Base-by-base conservation (phyloP, 1,139 yeast species). In the Candida buenavistaensis region DNA sequence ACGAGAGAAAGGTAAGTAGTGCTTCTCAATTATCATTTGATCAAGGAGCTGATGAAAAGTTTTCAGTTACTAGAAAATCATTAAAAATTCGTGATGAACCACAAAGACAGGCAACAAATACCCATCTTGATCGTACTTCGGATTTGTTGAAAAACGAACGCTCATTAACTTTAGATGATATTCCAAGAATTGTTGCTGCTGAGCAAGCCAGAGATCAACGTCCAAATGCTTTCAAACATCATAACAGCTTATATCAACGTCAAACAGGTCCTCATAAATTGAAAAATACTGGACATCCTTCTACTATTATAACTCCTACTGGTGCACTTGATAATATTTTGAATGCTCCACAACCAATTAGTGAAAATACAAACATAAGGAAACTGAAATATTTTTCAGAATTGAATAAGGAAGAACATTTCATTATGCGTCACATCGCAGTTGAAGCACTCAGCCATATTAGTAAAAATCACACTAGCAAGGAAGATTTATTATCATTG, bases 151-250 rank as follows among this genome's bases (percentile, higher is more conserved):
- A 83, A 51, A 86, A 81, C 52, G 95, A 90, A 48, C 86, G 86
- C 48, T 82, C 95, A 1, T 73, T 92, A 38, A 90, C 97, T 0
- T 72, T 92, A 51, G 98, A 92, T 59, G 99, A 92, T 61, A 92
- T 92, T 48, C 96, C 97, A 5, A 74, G 97, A 47, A 90, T 92
- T 52, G 97, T 92, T 9, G 96, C 97, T 3, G 95, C 96, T 5
- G 97, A 92, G 52, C 97, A 90, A 58, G 96, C 97, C 0, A 72
- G 97, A 44, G 96, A 88, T 45, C 83, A 87, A 52, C 75, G 96
- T 39, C 95, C 95, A 5, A 85, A 85, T 56, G 92, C 95, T 0
- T 86, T 80, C 62, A 77, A 80, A 44, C 90, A 80, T 54, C 89
- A 82, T 47, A 69, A 71, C 43, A 58, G 69, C 13, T 57, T 69